phyloP scores from a whole-genome alignment of 352 stramenopile species.

The Blastocystis sp. region DNA sequence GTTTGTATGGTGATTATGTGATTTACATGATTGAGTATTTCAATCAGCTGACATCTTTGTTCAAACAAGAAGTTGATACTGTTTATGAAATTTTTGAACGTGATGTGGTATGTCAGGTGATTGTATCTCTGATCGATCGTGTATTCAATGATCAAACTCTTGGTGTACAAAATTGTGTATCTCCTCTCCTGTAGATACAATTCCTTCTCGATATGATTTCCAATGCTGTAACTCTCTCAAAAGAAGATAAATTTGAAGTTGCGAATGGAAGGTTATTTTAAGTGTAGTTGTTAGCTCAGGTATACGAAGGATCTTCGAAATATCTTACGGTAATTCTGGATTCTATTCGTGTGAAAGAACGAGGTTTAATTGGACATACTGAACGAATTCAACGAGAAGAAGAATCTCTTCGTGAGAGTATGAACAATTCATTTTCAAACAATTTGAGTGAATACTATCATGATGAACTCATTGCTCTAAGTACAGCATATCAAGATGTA shows the following conservation, averaged over 20 bases:
- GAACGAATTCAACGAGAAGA: slow-evolving; percentile 40
- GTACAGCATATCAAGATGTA: slow-evolving; percentile 25
- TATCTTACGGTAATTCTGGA: neutral
- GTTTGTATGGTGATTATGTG: slow-evolving; percentile 37
- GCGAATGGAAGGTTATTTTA: neutral
- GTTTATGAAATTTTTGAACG: slow-evolving; percentile 57
- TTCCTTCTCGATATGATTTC: slow-evolving; percentile 4
- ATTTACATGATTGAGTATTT: slow-evolving; percentile 28
- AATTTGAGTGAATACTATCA: slow-evolving; percentile 29
- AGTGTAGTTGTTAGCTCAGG: slow-evolving; percentile 2
- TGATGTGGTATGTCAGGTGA: slow-evolving; percentile 48
- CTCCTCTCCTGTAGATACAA: neutral
- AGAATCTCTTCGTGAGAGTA: neutral
- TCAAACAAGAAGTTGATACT: slow-evolving; percentile 9
- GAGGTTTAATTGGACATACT: neutral
- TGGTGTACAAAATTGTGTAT: neutral
- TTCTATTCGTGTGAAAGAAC: slow-evolving; percentile 9
- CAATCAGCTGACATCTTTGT: slow-evolving; percentile 1
- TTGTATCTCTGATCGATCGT: slow-evolving; percentile 30
- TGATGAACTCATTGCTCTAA: neutral
- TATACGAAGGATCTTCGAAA: neutral
- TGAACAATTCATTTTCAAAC: neutral
- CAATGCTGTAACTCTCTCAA: neutral
- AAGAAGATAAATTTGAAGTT: slow-evolving; percentile 55
- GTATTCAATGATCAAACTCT: slow-evolving; percentile 53